Conservation (phyloP, 2,329 filamentous ascomycete genomes). For the Helminthosporium solani region DNA sequence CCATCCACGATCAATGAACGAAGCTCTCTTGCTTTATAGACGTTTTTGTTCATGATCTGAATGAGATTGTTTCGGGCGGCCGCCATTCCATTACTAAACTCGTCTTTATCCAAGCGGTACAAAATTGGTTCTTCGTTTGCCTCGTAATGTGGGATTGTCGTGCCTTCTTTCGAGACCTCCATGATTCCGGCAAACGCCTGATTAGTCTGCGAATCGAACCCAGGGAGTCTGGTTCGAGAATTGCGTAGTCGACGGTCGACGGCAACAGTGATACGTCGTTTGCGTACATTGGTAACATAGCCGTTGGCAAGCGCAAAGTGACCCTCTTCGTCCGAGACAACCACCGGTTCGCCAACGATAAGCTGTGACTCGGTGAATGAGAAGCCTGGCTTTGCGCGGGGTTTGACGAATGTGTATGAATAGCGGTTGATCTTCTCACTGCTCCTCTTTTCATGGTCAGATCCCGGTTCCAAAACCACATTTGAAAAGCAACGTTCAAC, state of each 20-base stretch:
- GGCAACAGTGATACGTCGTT: conserved; percentile 76
- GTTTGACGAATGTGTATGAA: conserved; percentile 80
- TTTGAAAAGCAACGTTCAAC: conserved; percentile 87
- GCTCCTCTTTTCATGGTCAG: conserved; percentile 66
- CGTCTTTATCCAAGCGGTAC: conserved; percentile 93
- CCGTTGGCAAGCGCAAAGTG: conserved; percentile 95
- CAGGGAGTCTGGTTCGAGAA: conserved; percentile 70
- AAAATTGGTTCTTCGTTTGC: conserved; percentile 57
- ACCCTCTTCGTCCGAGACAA: conserved; percentile 92
- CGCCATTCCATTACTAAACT: conserved; percentile 98
- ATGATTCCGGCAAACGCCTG: conserved; percentile 91
- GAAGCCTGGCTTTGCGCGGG: conserved; percentile 60
- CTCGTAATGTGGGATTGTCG: conserved; percentile 32
- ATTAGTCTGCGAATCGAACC: conserved; percentile 74
- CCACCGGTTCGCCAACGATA: conserved; percentile 81
- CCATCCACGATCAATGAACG: conserved; percentile 80
- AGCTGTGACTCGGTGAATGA: conserved; percentile 93
- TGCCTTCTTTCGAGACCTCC: conserved; percentile 67
- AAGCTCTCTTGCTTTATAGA: conserved; percentile 69
- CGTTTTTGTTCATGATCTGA: conserved; percentile 81
- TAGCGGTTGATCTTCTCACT: conserved; percentile 88
- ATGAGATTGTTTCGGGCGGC: conserved; percentile 91
- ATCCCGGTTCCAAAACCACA: conserved; percentile 78
- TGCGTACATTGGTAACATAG: conserved; percentile 77
- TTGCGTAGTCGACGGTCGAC: conserved; percentile 91